A percentile compares a stretch with the other conserved stretches of the same genome.
Conservation (phyloP, 164 flowering plant genomes). For the Akebia trifoliata region DNA sequence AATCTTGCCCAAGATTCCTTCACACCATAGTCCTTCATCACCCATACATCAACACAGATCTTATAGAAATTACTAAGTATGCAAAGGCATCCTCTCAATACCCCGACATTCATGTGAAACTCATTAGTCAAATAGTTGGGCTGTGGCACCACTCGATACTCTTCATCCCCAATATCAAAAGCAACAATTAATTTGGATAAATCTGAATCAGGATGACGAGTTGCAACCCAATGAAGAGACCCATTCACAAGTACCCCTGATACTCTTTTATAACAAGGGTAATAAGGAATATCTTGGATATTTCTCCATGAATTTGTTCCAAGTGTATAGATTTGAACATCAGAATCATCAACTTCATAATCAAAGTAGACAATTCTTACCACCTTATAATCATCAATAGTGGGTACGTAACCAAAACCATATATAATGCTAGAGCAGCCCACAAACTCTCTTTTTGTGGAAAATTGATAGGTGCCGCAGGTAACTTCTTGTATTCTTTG, state of each 20-base stretch:
- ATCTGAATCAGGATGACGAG: no score
- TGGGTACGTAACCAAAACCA: slow-evolving; percentile 5
- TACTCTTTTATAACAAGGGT: neutral
- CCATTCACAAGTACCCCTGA: neutral
- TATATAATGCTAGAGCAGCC: neutral
- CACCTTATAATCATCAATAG: slow-evolving; percentile 4
- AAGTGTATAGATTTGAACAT: neutral
- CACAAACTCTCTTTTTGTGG: neutral
- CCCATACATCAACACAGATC: neutral
- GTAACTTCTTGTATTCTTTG: slow-evolving; percentile 3
- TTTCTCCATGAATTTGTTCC: slow-evolving; percentile 6
- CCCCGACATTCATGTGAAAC: neutral
- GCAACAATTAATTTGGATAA: neutral
- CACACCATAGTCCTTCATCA: slow-evolving; percentile 4
- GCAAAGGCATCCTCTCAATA: neutral
- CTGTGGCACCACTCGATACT: neutral
- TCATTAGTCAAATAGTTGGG: neutral
- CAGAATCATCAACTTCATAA: neutral
- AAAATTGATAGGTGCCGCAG: neutral
- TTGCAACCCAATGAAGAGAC: neutral
- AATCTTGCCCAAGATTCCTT: neutral
- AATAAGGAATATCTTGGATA: neutral
- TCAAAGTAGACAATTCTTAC: neutral
- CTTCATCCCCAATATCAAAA: neutral
- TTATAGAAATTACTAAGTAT: neutral